These are phyloP conservation scores for Myochromella boudieri DNA, from an alignment of 768 basidiomycete genomes.

Conservation along the genomic window DNA sequence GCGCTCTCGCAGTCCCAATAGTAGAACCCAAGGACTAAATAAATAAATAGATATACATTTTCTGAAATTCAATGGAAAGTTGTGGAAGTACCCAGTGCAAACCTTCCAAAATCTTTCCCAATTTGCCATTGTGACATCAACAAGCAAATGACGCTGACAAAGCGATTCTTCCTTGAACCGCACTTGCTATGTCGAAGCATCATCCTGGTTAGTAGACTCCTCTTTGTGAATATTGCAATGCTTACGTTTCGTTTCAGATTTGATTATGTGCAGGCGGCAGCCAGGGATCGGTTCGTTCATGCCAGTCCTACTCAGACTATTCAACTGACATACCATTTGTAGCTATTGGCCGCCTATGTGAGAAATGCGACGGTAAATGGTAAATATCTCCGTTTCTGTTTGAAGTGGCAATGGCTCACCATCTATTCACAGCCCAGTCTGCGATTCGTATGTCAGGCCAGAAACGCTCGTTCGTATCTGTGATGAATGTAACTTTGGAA, in stretches of 20 bases:
- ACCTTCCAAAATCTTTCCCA: too few relatives aligned
- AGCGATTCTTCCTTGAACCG: too few relatives aligned
- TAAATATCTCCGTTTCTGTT: conserved; percentile 33
- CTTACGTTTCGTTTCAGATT: conserved; percentile 52
- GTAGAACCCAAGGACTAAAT: conserved; percentile 5
- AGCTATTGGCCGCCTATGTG: conserved; percentile 98
- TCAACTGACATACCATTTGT: conserved; percentile 1
- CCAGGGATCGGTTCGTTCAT: conserved; percentile 84
- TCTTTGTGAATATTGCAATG: neutral
- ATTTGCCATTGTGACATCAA: too few relatives aligned
- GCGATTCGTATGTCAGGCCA: conserved; percentile 98
- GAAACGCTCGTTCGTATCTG: conserved; percentile 98
- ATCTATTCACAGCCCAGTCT: conserved; percentile 72
- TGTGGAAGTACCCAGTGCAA: too few relatives aligned
- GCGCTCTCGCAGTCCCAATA: conserved; percentile 8
- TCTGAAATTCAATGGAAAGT: too few relatives aligned
- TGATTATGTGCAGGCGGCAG: conserved; percentile 98
- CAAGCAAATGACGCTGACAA: too few relatives aligned
- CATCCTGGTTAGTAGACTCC: conserved; percentile 61
- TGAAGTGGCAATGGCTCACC: neutral
- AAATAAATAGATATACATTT: conserved; percentile 10
- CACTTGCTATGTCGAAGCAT: conserved; percentile 89
- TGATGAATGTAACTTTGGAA: conserved; percentile 99
- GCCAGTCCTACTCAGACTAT: conserved; percentile 4
- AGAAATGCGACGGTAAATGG: conserved; percentile 99